Evolutionary conservation across 2,329 filamentous ascomycete species (phyloP), one percentile per base, ranked within the genome.

Genomic region (Sporothrix humicola): DNA sequence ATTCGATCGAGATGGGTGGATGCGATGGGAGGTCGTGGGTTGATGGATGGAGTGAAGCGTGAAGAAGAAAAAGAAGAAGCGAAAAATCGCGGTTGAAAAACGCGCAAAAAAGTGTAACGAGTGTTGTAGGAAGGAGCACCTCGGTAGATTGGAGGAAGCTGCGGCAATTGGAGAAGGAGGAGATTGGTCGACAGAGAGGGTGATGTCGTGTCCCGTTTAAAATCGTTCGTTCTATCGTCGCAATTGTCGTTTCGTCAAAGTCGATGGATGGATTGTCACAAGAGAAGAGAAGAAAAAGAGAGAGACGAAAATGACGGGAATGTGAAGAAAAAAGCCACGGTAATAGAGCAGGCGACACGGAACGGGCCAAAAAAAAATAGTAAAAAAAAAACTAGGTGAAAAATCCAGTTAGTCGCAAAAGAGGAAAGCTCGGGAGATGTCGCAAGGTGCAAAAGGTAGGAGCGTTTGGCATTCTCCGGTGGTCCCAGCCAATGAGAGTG

Each of bases 361-460:
- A 74, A 23, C 42, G 54, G 68, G 9, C 26, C 37, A 44, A 44
- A n/a, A 63, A 56, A 42, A 68, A 72, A 50, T 37, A 42, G 42
- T 58, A 72, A 65, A 72, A 72, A 72, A 72, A 42, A 72, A 63
- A 68, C 48, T 68, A 48, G 59, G 63, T 58, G 72, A 72, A 66
- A 61, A 69, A 59, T 54, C 37, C 26, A 72, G 48, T 65, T 71
- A 71, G 46, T 61, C 50, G 65, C 69, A 63, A 48, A 77, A 77
- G 78, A 79, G 80, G 80, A 79, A 75, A 75, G 77, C 78, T 80
- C 80, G 80, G 80, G 78, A 81, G 79, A 78, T 80, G 76, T 81
- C 79, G 79, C 75, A 71, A 76, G 74, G 71, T 75, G 10, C 61
- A 15, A 63, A 65, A 46, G 54, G 59, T 42, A 50, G 26, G 46